Evolutionary conservation across 352 stramenopile species (phyloP), one percentile per base, ranked within the genome.

Genomic region (Globisporangium parvum): DNA sequence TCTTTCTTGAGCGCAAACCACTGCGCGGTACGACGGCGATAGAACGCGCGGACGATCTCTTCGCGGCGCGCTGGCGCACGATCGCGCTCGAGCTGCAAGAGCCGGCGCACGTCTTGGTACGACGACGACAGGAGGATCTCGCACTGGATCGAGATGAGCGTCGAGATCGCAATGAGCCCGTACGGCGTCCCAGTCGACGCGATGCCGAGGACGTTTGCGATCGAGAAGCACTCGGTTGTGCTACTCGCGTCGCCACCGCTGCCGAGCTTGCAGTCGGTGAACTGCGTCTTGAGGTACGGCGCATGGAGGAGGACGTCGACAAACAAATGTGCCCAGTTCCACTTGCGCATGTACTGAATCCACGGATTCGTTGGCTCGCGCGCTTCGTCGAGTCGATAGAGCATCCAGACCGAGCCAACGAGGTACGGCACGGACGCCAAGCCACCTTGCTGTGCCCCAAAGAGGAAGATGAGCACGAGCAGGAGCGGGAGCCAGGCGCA

Each of bases 1-100:
- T 93, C 81, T 42, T 85, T 87, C 60, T 95, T 95, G 42, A 95
- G 69, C 3, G 60, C 56, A 54, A 87, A 83, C 83, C 85, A 95
- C 54, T 81, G 75, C 18, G 73, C 74, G 6, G 81, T 91, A 41
- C 83, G 80, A 17, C 68, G 60, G 15, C 73, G 73, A 63, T 87
- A 90, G 44, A 85, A 88, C 17, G 72, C 68, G 0, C 77, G 71
- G 9, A 88, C 58, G 15, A 89, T 87, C 47, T 86, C 81, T 33
- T 87, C 68, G 17, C 77, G 77, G 37, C 80, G 77, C 39, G 52
- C 62, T 10, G 64, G 55, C 0, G 77, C 79, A 42, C 71, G 71
- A 17, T 74, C 71, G 33, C 77, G 71, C 35, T 91, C 81, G 21
- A 64, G 66, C 11, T 69, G 37, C 14, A 89, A 51, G 12, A 87